A percentile compares a stretch with the other conserved stretches of the same genome.
phyloP scores from a whole-genome alignment of 2,329 filamentous ascomycete genomes.

The Thelonectria rubi region DNA sequence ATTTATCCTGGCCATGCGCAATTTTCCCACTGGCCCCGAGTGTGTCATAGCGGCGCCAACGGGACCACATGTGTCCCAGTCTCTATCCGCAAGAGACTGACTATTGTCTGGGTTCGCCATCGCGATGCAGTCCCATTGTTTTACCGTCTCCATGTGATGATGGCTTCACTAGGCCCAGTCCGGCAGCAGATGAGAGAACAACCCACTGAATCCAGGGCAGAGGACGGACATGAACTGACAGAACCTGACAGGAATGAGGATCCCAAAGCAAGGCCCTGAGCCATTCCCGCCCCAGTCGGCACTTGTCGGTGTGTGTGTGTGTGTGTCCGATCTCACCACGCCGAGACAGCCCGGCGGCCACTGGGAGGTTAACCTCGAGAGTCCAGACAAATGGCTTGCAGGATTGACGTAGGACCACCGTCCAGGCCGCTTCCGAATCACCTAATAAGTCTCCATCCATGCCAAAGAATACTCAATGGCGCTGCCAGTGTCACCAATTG shows the following conservation, averaged over 20 bases:
- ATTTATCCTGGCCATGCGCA: conserved; percentile 29
- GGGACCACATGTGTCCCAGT: conserved; percentile 12
- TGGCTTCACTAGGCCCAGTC: conserved; percentile 4
- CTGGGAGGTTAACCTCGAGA: neutral
- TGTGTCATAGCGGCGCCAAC: conserved; percentile 32
- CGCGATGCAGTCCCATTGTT: conserved; percentile 13
- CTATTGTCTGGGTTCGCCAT: conserved; percentile 7
- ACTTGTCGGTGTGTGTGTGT: conserved; percentile 30
- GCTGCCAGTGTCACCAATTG: neutral
- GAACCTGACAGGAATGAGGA: neutral
- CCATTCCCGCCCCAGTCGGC: conserved; percentile 14
- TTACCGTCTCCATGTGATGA: conserved; percentile 5
- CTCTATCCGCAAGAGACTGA: neutral
- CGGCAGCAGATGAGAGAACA: conserved; percentile 1
- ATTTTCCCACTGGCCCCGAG: conserved; percentile 22
- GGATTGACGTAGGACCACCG: neutral
- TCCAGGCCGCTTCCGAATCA: neutral
- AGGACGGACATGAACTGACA: neutral
- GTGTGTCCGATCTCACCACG: conserved; percentile 25
- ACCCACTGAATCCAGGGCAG: conserved; percentile 3
- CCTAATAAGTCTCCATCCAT: neutral
- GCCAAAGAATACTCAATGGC: neutral
- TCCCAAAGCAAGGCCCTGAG: neutral
- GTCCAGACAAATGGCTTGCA: neutral
- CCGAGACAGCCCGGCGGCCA: neutral